phyloP scores from a whole-genome alignment of 148 eudicot species.

The Amaranthus palmeri region DNA sequence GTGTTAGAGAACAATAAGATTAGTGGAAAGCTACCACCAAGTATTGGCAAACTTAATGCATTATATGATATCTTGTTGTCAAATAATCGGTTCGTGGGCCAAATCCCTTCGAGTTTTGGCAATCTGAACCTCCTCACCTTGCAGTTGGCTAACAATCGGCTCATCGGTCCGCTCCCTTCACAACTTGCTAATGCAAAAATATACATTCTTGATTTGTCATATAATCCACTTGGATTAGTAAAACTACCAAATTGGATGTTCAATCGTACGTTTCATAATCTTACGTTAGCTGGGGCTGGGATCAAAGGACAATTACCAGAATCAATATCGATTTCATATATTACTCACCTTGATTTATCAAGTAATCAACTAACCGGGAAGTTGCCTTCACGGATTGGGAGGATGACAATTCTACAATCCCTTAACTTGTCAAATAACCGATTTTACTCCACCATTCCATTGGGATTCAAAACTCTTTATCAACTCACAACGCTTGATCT shows the following conservation, averaged over 20 bases:
- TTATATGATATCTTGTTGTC: constrained; percentile 41
- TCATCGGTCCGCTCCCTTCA: constrained; percentile 42
- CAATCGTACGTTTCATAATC: constrained; percentile 27
- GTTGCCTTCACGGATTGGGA: constrained; percentile 62
- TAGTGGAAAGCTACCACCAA: constrained; percentile 46
- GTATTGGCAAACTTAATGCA: constrained; percentile 41
- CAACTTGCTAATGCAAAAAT: constrained; percentile 39
- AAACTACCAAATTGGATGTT: constrained; percentile 44
- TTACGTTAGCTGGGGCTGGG: constrained; percentile 47
- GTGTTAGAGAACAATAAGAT: constrained; percentile 47
- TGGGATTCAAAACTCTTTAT: constrained; percentile 36
- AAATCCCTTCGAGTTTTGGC: constrained; percentile 56
- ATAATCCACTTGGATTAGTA: constrained; percentile 46
- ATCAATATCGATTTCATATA: constrained; percentile 31
- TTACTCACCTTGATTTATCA: constrained; percentile 58
- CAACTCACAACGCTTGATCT: constrained; percentile 51
- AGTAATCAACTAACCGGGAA: constrained; percentile 52
- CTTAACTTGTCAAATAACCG: constrained; percentile 61
- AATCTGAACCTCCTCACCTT: constrained; percentile 36
- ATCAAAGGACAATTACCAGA: constrained; percentile 48
- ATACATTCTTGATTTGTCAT: constrained; percentile 47
- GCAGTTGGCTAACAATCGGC: constrained; percentile 50
- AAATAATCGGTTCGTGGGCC: constrained; percentile 45
- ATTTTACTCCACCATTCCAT: constrained; percentile 43
- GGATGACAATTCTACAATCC: constrained; percentile 51